Evolutionary conservation across 768 basidiomycete genomes (phyloP), one percentile per base, ranked within the genome.

Genomic region (Boletus subparvulus): DNA sequence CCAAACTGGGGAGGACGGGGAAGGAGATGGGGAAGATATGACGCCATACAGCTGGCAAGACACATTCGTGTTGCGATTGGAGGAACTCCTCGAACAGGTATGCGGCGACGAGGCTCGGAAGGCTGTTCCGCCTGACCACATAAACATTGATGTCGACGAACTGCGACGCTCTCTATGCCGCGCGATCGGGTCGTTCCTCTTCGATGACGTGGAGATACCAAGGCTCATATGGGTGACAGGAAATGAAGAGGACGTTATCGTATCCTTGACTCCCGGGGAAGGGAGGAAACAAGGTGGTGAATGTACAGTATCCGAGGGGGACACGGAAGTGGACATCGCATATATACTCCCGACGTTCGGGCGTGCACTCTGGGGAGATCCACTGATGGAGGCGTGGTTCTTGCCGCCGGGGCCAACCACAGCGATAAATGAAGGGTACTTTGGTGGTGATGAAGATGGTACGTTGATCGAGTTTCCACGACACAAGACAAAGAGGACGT

Each of bases 141-240:
- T 73, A 3, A 68, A 63, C 19, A 13, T 65, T 19, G 52, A 72
- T 30, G 77, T 79, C 49, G 60, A 65, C 24, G 73, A 77, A 28
- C 75, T 88, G 50, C 79, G 84, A 33, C 61, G 63, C 4, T 75
- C 73, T 61, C 79, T 89, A 41, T 82, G 80, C 24, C 85, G 87
- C 24, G 90, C 90, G 21, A 89, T 92, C 55, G 85, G 83, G 14
- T 84, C 79, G 48, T 90, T 83, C 66, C 76, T 92, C 14, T 92
- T 91, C 60, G 87, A 89, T 61, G 89, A 92, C 54, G 86, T 84
- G 51, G 85, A 88, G 51, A 84, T 83, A 6, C 88, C 89, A 6
- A 81, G 83, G 3, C 73, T 91, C 14, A 68, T 89, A 30, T 84
- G 84, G 79, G 78, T 86, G 59, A 83, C 85, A 3, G 82, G 82